Evolutionary conservation across 2,329 filamentous ascomycete species (phyloP).

Genomic region (Torrubiellomyces zombiae): DNA sequence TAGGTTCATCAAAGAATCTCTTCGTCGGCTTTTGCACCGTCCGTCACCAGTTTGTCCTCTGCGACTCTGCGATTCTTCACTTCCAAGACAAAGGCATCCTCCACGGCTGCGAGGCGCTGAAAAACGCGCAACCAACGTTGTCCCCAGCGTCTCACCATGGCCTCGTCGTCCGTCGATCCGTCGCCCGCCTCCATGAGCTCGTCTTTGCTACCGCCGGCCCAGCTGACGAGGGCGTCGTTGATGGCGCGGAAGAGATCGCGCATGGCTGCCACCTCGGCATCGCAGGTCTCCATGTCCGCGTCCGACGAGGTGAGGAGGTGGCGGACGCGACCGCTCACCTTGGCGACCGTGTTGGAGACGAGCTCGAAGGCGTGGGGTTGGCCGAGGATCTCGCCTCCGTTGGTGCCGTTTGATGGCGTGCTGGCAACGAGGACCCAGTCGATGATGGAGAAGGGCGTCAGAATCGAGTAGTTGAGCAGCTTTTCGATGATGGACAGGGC

Average conservation of each 20-base stretch:
- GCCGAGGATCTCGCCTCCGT: constrained; percentile 50
- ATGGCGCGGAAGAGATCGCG: constrained; percentile 65
- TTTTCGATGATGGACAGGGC: constrained; percentile 91
- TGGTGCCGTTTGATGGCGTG: constrained; percentile 28
- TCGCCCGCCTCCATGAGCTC: constrained; percentile 55
- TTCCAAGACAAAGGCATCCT: constrained; percentile 48
- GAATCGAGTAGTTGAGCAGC: constrained; percentile 89
- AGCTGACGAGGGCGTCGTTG: constrained; percentile 57
- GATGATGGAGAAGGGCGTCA: constrained; percentile 70
- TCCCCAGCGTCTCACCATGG: constrained; percentile 63
- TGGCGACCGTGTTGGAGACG: constrained; percentile 71
- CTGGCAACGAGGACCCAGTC: constrained; percentile 68
- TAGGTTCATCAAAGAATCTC: no score
- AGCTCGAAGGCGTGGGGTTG: constrained; percentile 76
- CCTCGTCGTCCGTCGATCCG: constrained; percentile 38
- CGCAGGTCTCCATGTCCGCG: constrained; percentile 47
- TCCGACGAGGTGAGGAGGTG: constrained; percentile 54
- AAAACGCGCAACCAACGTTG: constrained; percentile 78
- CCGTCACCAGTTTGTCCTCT: neutral
- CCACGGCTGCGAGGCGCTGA: constrained; percentile 63
- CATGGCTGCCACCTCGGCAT: constrained; percentile 56
- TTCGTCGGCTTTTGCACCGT: no score
- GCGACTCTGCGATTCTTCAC: constrained; percentile 7
- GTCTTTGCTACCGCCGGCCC: constrained; percentile 59
- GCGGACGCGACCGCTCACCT: constrained; percentile 73